Conservation (phyloP, 2,329 filamentous ascomycete species). For the Phaeophleospora eucalypticola region DNA sequence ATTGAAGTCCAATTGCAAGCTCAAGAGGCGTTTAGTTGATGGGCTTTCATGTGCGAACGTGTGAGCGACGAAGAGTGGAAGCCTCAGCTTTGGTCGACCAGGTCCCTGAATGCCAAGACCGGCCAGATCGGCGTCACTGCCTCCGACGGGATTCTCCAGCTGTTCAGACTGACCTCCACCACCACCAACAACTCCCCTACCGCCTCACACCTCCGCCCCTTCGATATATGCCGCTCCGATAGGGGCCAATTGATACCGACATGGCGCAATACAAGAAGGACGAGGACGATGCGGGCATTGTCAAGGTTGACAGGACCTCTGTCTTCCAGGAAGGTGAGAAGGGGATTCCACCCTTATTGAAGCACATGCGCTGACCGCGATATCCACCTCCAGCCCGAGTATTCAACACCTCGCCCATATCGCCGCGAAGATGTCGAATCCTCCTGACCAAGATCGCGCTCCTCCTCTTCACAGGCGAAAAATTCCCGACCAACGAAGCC, state of each 20-base stretch:
- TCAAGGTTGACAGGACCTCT: constrained; percentile 95
- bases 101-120: no score
- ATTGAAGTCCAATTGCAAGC: not conserved
- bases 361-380: constrained; percentile 12
- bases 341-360: constrained; percentile 12
- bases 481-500: constrained; percentile 94
- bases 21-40: no score
- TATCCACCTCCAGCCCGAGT: constrained; percentile 65
- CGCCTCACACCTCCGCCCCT: not conserved
- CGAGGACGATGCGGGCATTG: constrained; percentile 90
- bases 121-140: not conserved
- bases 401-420: constrained; percentile 96
- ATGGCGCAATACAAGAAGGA: constrained; percentile 99
- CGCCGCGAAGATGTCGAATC: constrained; percentile 93
- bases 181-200: not conserved
- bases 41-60: not conserved
- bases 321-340: constrained; percentile 94
- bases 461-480: constrained; percentile 93
- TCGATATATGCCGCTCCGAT: constrained; percentile 20
- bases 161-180: not conserved
- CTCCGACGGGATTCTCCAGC: not conserved
- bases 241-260: constrained; percentile 15
- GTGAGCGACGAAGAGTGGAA: no score
- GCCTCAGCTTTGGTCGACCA: no score
- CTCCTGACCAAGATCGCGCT: constrained; percentile 96